Conservation (phyloP, 2,329 filamentous ascomycete genomes). For the Colletotrichum sp. region DNA sequence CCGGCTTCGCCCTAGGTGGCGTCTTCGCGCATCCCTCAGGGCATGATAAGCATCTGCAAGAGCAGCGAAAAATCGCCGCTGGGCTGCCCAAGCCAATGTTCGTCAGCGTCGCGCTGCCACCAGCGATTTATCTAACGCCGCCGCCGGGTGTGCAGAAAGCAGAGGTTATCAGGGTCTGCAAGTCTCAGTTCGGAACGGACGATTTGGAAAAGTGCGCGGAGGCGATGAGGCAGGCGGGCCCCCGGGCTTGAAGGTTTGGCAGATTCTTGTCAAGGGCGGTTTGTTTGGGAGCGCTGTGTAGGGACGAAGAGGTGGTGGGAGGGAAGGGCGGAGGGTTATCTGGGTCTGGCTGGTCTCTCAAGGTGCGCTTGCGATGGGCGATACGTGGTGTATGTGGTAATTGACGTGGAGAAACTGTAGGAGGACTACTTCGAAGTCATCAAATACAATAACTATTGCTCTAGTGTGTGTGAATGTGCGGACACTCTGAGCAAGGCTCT, state of each 20-base stretch:
- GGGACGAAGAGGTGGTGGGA: not conserved
- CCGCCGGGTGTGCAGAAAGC: not conserved
- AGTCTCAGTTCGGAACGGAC: not conserved
- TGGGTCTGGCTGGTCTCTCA: not conserved
- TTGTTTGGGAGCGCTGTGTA: not conserved
- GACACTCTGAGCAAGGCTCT: not conserved
- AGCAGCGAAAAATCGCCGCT: not conserved
- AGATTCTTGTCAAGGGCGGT: not conserved
- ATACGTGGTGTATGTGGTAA: not conserved
- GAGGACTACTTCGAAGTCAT: not conserved
- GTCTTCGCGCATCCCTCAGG: too few relatives aligned
- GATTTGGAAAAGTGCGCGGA: not conserved
- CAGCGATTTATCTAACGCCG: not conserved
- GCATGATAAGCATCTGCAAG: not conserved
- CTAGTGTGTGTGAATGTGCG: not conserved
- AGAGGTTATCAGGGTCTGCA: not conserved
- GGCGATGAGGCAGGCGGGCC: not conserved
- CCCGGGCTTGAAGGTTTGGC: not conserved
- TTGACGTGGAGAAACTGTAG: not conserved
- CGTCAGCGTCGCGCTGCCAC: not conserved
- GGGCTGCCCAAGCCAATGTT: not conserved
- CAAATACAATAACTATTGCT: not conserved
- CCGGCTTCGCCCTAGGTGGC: too few relatives aligned
- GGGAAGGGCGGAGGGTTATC: not conserved
- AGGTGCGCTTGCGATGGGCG: not conserved